Conservation (phyloP, 805 yeast species). For the Kuraishia ogatae region DNA sequence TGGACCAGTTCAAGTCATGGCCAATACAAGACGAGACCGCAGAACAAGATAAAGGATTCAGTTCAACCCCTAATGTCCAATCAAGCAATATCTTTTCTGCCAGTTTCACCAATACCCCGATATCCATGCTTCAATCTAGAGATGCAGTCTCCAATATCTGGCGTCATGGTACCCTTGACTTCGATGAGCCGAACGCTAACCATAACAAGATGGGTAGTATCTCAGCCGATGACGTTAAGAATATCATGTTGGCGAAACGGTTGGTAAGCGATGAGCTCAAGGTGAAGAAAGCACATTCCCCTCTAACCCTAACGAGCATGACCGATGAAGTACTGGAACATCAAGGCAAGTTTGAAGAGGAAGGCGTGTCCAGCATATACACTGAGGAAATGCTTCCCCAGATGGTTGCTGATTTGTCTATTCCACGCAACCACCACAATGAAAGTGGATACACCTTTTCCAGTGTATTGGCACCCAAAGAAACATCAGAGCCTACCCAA, state of each 20-base stretch:
- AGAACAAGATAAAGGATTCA: not conserved
- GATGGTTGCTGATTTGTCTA: not conserved
- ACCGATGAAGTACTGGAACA: not conserved
- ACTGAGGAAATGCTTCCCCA: not conserved
- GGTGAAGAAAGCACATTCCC: not conserved
- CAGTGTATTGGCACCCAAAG: not conserved
- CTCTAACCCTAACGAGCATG: not conserved
- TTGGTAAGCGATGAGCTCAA: not conserved
- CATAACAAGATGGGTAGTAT: not conserved
- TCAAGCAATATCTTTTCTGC: not conserved
- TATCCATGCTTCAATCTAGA: not conserved
- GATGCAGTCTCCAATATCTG: not conserved
- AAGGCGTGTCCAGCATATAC: not conserved
- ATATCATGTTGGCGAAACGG: not conserved
- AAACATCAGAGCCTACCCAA: not conserved
- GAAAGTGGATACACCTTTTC: not conserved
- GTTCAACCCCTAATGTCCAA: not conserved
- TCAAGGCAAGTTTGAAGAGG: not conserved
- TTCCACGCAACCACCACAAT: not conserved
- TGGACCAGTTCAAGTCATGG: constrained; percentile 24
- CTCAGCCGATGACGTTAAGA: not conserved
- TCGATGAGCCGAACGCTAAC: not conserved
- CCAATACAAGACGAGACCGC: not conserved
- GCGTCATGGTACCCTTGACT: not conserved
- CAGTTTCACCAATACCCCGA: not conserved